These are phyloP conservation scores for Sonneratia caseolaris DNA, from an alignment of 345 rosid species.

Conservation along the genomic window DNA sequence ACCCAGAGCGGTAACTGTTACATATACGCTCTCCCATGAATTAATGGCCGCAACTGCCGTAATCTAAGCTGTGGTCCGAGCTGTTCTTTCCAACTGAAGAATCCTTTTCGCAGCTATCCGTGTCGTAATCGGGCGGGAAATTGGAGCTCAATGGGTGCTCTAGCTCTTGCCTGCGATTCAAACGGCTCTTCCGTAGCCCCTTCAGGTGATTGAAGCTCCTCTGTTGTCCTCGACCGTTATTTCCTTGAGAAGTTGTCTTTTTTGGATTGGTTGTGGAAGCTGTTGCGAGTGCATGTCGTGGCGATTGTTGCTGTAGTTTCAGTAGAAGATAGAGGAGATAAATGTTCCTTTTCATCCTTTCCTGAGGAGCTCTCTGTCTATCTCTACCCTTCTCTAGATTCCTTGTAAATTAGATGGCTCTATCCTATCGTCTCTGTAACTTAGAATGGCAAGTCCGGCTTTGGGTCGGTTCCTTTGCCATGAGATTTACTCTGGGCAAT, in stretches of 20 bases:
- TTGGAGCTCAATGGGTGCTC: conserved; percentile 22
- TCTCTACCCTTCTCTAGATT: too few relatives aligned
- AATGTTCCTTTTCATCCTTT: too few relatives aligned
- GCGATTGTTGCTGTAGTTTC: neutral
- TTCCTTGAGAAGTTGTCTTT: neutral
- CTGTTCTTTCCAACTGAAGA: neutral
- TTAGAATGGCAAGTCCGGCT: neutral
- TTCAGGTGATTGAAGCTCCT: conserved; percentile 7
- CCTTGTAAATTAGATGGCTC: too few relatives aligned
- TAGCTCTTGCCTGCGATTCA: conserved; percentile 24
- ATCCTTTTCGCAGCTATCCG: neutral
- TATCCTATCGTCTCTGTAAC: neutral
- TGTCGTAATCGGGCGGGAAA: neutral
- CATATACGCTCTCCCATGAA: neutral
- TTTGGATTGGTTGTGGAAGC: neutral
- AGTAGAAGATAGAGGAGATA: neutral
- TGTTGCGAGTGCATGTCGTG: neutral
- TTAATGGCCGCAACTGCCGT: neutral
- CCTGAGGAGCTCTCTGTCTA: too few relatives aligned
- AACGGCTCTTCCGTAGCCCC: conserved; percentile 18
- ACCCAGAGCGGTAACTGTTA: neutral
- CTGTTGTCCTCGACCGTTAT: neutral
- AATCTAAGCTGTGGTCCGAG: neutral
- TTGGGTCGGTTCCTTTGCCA: neutral
- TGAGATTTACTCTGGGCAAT: neutral